Conservation (phyloP, 2,329 filamentous ascomycete species). For the Monosporascus sp. region DNA sequence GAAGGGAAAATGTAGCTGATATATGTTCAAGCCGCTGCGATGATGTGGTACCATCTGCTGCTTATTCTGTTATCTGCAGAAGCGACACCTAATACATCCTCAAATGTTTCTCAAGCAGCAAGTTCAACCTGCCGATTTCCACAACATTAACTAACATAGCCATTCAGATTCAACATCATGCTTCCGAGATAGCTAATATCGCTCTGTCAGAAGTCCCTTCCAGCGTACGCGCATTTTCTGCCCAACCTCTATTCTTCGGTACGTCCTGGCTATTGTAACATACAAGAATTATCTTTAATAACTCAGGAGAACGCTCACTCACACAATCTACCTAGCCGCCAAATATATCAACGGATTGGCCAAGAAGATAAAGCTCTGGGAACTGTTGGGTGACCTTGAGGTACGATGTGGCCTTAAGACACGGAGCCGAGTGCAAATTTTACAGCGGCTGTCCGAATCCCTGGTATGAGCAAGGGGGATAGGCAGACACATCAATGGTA, state of each 20-base stretch:
- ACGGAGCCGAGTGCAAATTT: constrained; percentile 1
- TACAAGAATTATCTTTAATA: not conserved
- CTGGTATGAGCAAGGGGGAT: not conserved
- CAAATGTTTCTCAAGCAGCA: not conserved
- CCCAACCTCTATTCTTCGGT: constrained; percentile 2
- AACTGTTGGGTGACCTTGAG: constrained; percentile 2
- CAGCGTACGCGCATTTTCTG: constrained; percentile 2
- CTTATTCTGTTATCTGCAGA: constrained; percentile 4
- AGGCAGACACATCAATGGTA: not conserved
- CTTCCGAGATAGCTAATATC: constrained; percentile 1
- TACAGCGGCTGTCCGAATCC: constrained; percentile 1
- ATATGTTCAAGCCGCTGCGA: constrained; percentile 1
- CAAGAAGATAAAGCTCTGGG: constrained; percentile 4
- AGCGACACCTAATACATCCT: not conserved
- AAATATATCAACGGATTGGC: constrained; percentile 3
- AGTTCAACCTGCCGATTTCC: not conserved
- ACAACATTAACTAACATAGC: not conserved
- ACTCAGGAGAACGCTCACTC: not conserved
- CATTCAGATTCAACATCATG: constrained; percentile 3
- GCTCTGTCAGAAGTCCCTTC: constrained; percentile 2
- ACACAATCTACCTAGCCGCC: not conserved
- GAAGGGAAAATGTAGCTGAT: not conserved
- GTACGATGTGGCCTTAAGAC: constrained; percentile 1
- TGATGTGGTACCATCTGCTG: constrained; percentile 8
- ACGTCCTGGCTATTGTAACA: not conserved